Base-by-base conservation (phyloP, 1,284 basidiomycete genomes). In the Cutaneotrichosporon dermatis region DNA sequence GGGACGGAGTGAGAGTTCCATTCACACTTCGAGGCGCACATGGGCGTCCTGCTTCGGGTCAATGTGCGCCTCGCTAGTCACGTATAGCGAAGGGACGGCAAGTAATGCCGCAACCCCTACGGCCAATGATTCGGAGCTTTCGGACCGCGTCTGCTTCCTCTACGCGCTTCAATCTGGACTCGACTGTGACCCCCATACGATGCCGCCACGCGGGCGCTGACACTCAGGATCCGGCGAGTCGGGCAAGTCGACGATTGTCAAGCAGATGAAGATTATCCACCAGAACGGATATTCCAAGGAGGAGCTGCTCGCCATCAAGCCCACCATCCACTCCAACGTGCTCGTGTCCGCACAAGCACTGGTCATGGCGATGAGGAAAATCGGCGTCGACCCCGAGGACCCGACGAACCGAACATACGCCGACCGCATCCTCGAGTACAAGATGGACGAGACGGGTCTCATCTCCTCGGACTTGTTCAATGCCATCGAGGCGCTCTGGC, bases 241-340 rank as follows among this genome's bases (percentile, higher is more conserved):
- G 0, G 95, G 94, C 39, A 97, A 97, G 80, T 89, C 87, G 5
- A 98, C 94, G 0, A 92, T 98, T 66, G 92, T 97, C 51, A 98
- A 97, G 79, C 95, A 98, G 79, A 98, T 98, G 94, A 97, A 96
- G 83, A 97, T 98, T 66, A 95, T 98, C 62, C 92, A 97, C 77
- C 92, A 97, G 77, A 88, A 90, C 69, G 95, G 95, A 7, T 98
- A 93, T 79, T 86, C 86, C 0, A 78, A 79, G 25, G 84, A 90
- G 1, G 94, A 98, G 77, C 84, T 94, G 43, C 80, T 88, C 62
- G 82, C 86, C 2, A 96, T 86, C 79, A 83, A 89, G 42, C 84
- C 87, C 1, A 87, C 88, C 63, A 76, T 74, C 2, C 90, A 81
- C 71, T 79, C 79, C 67, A 82, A 84, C 74, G 85, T 93, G 4